These are phyloP conservation scores for bread wheat (Triticum aestivum) DNA, from an alignment of 176 grass and related monocot species.

Conservation along the genomic window IWGSC_CS_RefSeq_v2.1 NC_057809.1:594203013-594203512, in stretches of 20 bases:
- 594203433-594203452: slow-evolving; percentile 43
- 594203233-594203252: slow-evolving; percentile 55
- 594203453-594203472: slow-evolving; percentile 78
- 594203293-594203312: slow-evolving; percentile 63
- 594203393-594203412: slow-evolving; percentile 22
- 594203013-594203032: slow-evolving; percentile 95
- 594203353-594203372: slow-evolving; percentile 34
- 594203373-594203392: slow-evolving; percentile 27
- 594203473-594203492: slow-evolving; percentile 77
- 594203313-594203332: slow-evolving; percentile 61
- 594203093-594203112: slow-evolving; percentile 95
- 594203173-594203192: slow-evolving; percentile 89
- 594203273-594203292: slow-evolving; percentile 82
- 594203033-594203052: slow-evolving; percentile 88
- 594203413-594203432: slow-evolving; percentile 27
- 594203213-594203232: slow-evolving; percentile 53
- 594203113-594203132: slow-evolving; percentile 65
- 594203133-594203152: slow-evolving; percentile 85
- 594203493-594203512: slow-evolving; percentile 42
- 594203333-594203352: slow-evolving; percentile 30
- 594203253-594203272: slow-evolving; percentile 64
- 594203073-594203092: slow-evolving; percentile 85
- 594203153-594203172: slow-evolving; percentile 92
- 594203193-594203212: slow-evolving; percentile 98
- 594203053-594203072: slow-evolving; percentile 98